Conservation (phyloP, 768 basidiomycete species). For the Leccinum obscurum region DNA sequence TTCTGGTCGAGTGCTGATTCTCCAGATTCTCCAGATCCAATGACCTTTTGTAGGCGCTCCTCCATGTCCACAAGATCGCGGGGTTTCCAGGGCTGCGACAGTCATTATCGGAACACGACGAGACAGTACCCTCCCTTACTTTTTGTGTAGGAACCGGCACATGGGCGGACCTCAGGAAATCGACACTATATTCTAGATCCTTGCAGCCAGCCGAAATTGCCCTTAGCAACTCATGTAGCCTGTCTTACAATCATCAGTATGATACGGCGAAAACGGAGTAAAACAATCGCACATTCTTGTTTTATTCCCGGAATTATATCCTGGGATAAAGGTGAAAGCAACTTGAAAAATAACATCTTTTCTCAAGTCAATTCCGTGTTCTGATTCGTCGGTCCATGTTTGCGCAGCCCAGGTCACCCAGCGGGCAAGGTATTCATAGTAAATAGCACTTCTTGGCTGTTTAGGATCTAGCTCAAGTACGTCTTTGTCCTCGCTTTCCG, state of each 20-base stretch:
- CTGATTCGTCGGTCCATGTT: constrained; percentile 35
- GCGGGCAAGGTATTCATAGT: constrained; percentile 60
- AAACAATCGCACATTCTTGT: constrained; percentile 34
- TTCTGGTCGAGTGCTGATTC: not conserved
- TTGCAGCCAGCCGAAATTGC: constrained; percentile 21
- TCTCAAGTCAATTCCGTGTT: constrained; percentile 41
- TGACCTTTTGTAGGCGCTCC: constrained; percentile 43
- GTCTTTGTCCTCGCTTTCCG: constrained; percentile 14
- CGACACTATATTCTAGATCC: constrained; percentile 19
- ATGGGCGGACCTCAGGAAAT: constrained; percentile 16
- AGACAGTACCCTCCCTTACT: constrained; percentile 13
- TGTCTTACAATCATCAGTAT: constrained; percentile 15
- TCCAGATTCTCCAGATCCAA: constrained; percentile 9
- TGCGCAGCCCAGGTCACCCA: constrained; percentile 69
- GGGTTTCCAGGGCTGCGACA: constrained; percentile 49
- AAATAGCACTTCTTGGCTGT: constrained; percentile 40
- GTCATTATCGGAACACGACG: constrained; percentile 2
- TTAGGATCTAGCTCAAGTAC: constrained; percentile 20
- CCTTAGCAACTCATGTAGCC: constrained; percentile 23
- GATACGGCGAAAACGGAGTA: not conserved
- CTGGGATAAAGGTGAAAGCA: constrained; percentile 49
- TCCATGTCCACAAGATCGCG: constrained; percentile 56
- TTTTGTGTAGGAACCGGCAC: constrained; percentile 8
- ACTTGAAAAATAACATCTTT: constrained; percentile 47
- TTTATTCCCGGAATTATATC: constrained; percentile 27